These are phyloP conservation scores for Aphanomyces invadans DNA, from an alignment of 352 stramenopile species.

Conservation along the genomic window DNA sequence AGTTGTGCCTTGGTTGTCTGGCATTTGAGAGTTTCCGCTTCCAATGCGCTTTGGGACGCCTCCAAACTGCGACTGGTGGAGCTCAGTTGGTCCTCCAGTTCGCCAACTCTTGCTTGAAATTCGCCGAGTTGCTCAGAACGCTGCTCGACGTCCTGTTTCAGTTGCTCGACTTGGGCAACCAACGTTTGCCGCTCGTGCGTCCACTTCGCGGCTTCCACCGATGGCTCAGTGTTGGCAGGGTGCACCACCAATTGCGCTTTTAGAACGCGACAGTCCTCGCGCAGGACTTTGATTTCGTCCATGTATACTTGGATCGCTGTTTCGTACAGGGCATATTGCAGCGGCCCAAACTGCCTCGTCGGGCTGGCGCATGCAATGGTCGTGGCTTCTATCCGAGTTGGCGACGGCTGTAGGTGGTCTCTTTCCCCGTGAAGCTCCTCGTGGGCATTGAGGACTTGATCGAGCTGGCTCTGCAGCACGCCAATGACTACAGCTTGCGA, in stretches of 20 bases:
- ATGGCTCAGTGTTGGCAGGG: not conserved
- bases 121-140: not conserved
- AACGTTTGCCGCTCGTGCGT: not conserved
- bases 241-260: not conserved
- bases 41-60: not conserved
- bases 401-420: not conserved
- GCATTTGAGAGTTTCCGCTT: not conserved
- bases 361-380: not conserved
- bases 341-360: not conserved
- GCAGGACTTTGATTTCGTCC: not conserved
- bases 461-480: not conserved
- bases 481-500: not conserved
- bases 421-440: not conserved
- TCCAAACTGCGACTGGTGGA: not conserved
- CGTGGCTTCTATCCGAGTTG: not conserved
- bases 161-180: not conserved
- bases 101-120: not conserved
- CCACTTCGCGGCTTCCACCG: not conserved
- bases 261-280: not conserved
- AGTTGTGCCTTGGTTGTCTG: not conserved
- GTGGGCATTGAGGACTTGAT: not conserved
- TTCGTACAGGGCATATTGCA: not conserved
- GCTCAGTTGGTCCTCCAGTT: not conserved
- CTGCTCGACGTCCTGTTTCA: not conserved
- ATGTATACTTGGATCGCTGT: not conserved